These are phyloP conservation scores for Neocallimastix lanati DNA, from an alignment of 192 early-diverging fungal genomes.

Conservation along the genomic window DNA sequence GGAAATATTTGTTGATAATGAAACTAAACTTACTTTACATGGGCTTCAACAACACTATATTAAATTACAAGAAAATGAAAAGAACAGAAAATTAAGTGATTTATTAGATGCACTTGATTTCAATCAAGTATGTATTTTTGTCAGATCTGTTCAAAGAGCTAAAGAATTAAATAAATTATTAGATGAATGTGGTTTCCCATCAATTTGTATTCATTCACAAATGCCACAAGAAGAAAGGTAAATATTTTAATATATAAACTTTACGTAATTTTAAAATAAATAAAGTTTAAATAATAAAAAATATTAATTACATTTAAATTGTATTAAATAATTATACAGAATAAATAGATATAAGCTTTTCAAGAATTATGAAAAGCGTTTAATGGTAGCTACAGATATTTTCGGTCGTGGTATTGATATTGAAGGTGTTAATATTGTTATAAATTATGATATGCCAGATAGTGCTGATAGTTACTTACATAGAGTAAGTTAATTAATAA, in stretches of 20 bases:
- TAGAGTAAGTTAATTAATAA: constrained; percentile 35
- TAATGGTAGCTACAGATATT: constrained; percentile 93
- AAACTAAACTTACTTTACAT: constrained; percentile 93
- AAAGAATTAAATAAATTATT: constrained; percentile 73
- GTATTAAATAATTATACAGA: constrained; percentile 12
- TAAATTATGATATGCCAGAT: constrained; percentile 97
- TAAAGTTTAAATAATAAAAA: too few species aligned
- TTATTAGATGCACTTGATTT: constrained; percentile 87
- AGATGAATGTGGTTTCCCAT: constrained; percentile 78
- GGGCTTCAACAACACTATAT: constrained; percentile 92
- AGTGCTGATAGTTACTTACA: constrained; percentile 81
- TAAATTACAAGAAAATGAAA: constrained; percentile 60
- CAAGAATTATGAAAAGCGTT: constrained; percentile 85
- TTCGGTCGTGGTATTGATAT: constrained; percentile 98
- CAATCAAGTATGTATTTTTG: constrained; percentile 97
- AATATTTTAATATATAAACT: not conserved
- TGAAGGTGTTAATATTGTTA: constrained; percentile 94
- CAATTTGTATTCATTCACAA: constrained; percentile 76
- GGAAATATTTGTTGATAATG: constrained; percentile 94
- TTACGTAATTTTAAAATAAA: too few species aligned
- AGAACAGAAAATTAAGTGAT: constrained; percentile 88
- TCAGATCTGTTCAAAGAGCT: constrained; percentile 74
- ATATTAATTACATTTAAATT: too few species aligned
- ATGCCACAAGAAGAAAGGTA: constrained; percentile 82
- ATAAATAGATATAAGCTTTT: constrained; percentile 83